These are phyloP conservation scores for Fusarium paranaense DNA, from an alignment of 2,329 filamentous ascomycete genomes.

Conservation along the genomic window DNA sequence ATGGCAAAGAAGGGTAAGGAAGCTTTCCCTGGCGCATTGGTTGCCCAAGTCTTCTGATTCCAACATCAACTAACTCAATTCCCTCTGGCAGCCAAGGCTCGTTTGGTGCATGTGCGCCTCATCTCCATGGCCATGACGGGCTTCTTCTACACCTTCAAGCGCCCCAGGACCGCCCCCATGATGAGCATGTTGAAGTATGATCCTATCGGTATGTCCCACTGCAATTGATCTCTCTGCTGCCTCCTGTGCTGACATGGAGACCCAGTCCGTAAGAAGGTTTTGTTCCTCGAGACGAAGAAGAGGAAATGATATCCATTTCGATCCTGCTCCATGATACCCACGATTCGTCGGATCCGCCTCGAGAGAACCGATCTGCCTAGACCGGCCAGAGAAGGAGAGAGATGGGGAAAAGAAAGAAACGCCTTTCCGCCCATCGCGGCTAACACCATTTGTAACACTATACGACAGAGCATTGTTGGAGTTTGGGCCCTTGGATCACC, in stretches of 20 bases:
- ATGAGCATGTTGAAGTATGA: conserved; percentile 99
- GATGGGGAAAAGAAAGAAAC: not conserved
- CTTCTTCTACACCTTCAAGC: conserved; percentile 92
- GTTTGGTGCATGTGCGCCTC: conserved; percentile 91
- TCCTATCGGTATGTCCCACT: conserved; percentile 77
- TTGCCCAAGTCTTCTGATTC: not conserved
- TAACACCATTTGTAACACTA: conserved; percentile 45
- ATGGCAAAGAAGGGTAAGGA: conserved; percentile 45
- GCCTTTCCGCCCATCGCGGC: not conserved
- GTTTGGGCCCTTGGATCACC: conserved; percentile 42
- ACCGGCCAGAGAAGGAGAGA: conserved; percentile 15
- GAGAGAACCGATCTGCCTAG: conserved; percentile 7
- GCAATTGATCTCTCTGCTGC: not conserved
- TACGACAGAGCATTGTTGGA: conserved; percentile 45
- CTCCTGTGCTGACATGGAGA: conserved; percentile 12
- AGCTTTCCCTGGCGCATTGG: not conserved
- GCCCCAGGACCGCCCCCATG: conserved; percentile 83
- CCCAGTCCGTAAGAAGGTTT: conserved; percentile 90
- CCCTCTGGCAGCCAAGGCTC: conserved; percentile 78
- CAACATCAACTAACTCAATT: conserved; percentile 19
- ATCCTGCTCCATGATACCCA: conserved; percentile 24
- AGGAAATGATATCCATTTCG: conserved; percentile 62
- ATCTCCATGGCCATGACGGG: conserved; percentile 99
- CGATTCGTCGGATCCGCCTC: conserved; percentile 9
- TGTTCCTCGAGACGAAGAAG: conserved; percentile 94